A percentile compares a stretch with the other conserved stretches of the same genome.
phyloP scores from a whole-genome alignment of 2,329 filamentous ascomycete species.

The Thielaviopsis musarum region DNA sequence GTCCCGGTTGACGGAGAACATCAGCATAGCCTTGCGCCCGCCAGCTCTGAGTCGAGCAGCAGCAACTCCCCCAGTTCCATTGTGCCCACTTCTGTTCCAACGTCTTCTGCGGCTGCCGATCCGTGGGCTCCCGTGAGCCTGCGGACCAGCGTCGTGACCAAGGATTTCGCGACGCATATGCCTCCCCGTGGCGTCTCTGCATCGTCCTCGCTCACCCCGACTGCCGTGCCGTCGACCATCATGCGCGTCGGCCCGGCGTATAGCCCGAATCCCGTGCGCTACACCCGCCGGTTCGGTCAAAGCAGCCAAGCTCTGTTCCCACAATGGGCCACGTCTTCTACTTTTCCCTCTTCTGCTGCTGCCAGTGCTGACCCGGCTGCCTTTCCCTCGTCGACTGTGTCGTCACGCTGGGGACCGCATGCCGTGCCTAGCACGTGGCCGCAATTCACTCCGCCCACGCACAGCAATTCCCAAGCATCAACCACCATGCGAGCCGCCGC shows the following conservation, averaged over 20 bases:
- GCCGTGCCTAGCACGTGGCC: too few relatives aligned
- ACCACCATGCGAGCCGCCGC: not conserved
- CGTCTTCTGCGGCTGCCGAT: not conserved
- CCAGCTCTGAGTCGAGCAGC: not conserved
- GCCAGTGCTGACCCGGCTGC: too few relatives aligned
- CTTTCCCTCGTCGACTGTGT: too few relatives aligned
- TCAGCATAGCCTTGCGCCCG: not conserved
- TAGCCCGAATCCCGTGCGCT: too few relatives aligned
- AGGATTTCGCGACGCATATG: not conserved
- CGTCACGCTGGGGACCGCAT: too few relatives aligned
- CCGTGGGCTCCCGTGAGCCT: constrained; percentile 4
- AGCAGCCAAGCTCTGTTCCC: too few relatives aligned
- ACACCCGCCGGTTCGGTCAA: too few relatives aligned
- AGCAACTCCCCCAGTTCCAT: not conserved
- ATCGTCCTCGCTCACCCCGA: not conserved
- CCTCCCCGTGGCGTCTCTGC: not conserved
- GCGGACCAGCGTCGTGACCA: not conserved
- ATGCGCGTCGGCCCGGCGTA: too few relatives aligned
- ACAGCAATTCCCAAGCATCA: too few relatives aligned
- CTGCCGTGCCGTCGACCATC: not conserved
- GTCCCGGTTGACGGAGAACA: not conserved
- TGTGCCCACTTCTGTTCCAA: not conserved
- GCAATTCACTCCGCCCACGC: too few relatives aligned
- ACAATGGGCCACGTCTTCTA: too few relatives aligned
- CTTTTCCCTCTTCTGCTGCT: too few relatives aligned